A percentile compares a stretch with the other conserved stretches of the same genome.
Conservation (phyloP, 2,329 filamentous ascomycete genomes). For the Nothophoma quercina region DNA sequence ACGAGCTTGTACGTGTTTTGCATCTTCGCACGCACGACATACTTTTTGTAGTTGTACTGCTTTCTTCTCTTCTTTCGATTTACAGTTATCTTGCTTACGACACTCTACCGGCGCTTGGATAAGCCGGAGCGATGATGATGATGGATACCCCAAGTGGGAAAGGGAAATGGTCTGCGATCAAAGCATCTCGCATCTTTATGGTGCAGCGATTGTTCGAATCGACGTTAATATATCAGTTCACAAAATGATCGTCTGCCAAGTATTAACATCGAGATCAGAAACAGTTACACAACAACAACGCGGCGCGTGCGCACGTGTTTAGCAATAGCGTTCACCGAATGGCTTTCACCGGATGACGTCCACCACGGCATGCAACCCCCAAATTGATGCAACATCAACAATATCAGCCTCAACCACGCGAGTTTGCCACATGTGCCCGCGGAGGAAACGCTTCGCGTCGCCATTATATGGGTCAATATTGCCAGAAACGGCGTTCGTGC, state of each 20-base stretch:
- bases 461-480: neutral
- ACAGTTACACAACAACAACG: neutral
- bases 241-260: neutral
- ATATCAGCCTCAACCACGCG: neutral
- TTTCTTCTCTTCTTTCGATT: conserved; percentile 7
- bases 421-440: neutral
- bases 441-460: neutral
- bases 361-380: neutral
- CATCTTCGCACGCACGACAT: conserved; percentile 9
- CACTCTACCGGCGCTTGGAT: conserved; percentile 7
- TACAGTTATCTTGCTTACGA: conserved; percentile 2
- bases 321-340: neutral
- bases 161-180: neutral
- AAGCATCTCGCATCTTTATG: neutral
- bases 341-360: neutral
- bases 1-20: conserved; percentile 2
- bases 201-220: neutral
- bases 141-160: conserved; percentile 17
- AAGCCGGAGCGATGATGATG: conserved; percentile 13
- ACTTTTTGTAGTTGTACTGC: conserved; percentile 21
- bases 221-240: conserved; percentile 11
- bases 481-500: neutral
- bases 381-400: neutral
- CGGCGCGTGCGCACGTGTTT: neutral
- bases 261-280: neutral